Base-by-base conservation (phyloP, 2,329 filamentous ascomycete species). In the Myriosclerotinia scirpicola region DNA sequence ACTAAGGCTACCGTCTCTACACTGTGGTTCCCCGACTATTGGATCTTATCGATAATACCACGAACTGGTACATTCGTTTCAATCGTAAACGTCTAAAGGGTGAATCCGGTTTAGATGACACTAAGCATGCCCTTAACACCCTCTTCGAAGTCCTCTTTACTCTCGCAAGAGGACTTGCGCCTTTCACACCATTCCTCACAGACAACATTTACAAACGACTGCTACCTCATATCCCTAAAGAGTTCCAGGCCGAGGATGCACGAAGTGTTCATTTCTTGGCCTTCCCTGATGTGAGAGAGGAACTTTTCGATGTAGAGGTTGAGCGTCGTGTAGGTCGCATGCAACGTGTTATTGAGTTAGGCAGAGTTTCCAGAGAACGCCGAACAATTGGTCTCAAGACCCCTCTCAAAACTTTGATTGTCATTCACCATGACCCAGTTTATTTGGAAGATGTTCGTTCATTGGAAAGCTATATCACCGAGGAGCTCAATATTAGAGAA, bases 11-110 rank as follows among this genome's bases (percentile, higher is more conserved):
- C 77, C 88, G 90, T 52, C 80, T 93, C 46, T 98, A 97, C 79
- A 98, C 93, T 1, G 94, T 98, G 54, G 93, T 97, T 54, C 93
- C 93, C 9, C 85, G 91, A 70, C 81, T 98, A 68, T 84, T 96
- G 22, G 85, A 85, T 67, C 85, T 96, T 74, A 96, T 97, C 71
- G 94, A 97, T 75, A 93, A 96, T 79, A 93, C 91, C 5, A 97
- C 93, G n/a, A 98, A 98, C 79, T 97, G 93, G 93, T 97, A 97
- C 80, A 97, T 97, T 77, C 87, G 93, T 69, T 96, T 97, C 82
- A 97, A 97, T 82, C 86, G 93, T 65, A 91, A 91, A 78, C 87
- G 93, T 65, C 83, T 97, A 71, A 97, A 97, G 86, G 93, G 93
- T 54, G 93, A 96, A 76, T 88, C 92, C 71, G 92, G 93, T 22